A percentile compares a stretch with the other conserved stretches of the same genome.
phyloP scores from a whole-genome alignment of 1,139 yeast species.

The Saccharomyces hybrid region DNA sequence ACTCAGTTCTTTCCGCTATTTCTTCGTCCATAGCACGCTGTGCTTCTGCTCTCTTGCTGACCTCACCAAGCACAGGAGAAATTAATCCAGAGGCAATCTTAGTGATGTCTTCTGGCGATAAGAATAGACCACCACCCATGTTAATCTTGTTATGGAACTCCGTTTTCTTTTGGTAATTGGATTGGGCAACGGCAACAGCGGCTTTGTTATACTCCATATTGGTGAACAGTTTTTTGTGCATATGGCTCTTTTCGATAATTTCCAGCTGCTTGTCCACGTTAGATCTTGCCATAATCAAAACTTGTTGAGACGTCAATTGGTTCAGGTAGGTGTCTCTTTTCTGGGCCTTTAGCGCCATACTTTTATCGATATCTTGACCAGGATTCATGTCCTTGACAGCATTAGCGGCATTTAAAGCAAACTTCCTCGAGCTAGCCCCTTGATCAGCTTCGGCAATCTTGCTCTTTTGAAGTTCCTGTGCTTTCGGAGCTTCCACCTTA shows the following conservation, averaged over 20 bases:
- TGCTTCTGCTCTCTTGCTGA: conserved; percentile 58
- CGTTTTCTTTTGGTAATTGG: conserved; percentile 28
- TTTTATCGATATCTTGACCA: conserved; percentile 9
- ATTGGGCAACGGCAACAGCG: conserved; percentile 59
- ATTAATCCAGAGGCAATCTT: conserved; percentile 78
- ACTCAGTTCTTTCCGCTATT: conserved; percentile 27
- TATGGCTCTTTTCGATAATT: conserved; percentile 36
- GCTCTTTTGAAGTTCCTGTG: background rate
- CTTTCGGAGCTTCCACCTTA: conserved; percentile 11
- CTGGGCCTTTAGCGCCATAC: conserved; percentile 13
- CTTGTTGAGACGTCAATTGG: conserved; percentile 36
- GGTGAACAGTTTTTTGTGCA: conserved; percentile 32
- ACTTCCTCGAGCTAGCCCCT: conserved; percentile 1
- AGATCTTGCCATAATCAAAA: conserved; percentile 54
- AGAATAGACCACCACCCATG: conserved; percentile 83
- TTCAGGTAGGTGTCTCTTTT: conserved; percentile 20
- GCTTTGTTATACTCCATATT: conserved; percentile 39
- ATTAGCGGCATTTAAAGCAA: conserved; percentile 43
- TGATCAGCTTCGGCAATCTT: conserved; percentile 5
- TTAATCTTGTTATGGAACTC: conserved; percentile 38
- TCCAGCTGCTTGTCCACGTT: conserved; percentile 49
- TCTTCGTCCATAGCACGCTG: conserved; percentile 68
- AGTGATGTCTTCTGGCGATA: conserved; percentile 70
- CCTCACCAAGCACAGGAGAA: conserved; percentile 76
- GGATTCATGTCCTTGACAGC: conserved; percentile 37